Evolutionary conservation across 805 yeast species (phyloP), one percentile per base, ranked within the genome.

Genomic region (Candida schatavii): DNA sequence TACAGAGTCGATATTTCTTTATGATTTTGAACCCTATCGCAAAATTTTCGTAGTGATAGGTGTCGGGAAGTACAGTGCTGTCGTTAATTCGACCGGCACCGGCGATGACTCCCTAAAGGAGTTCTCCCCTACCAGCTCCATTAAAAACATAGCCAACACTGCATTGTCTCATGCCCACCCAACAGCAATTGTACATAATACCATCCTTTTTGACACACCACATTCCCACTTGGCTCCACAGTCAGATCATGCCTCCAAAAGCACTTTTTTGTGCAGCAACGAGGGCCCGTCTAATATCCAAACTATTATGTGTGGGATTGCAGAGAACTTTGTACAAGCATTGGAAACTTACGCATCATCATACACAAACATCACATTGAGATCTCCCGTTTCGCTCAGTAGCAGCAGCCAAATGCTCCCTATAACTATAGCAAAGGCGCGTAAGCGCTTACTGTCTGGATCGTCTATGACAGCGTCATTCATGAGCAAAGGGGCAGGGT

Each of bases 1-100:
- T 42, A 72, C 70, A n/a, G 81, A 78, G 31, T 73, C 84, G 21
- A 62, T 81, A 5, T 82, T 85, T 40, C 66, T 91, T 32, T 87
- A 85, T 50, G 98, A 91, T 60, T 80, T 91, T 48, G 97, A 93
- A 62, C 96, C 97, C 1, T 88, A 77, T 61, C 66, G 97, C 39
- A 88, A 88, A 55, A 79, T 85, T 0, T 78, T 88, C 50, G 71
- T 83, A 5, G 80, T 83, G 4, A 37, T 77, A 5, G 81, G 80
- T 0, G 44, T 74, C 13, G 68, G 72, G 1, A 48, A 56, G 18
- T 69, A 66, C 56, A 45, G 39, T 3, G 46, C 37, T 3, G 35
- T 39, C 11, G 35, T 36, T 6, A 33, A 39, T 9, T n/a, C 21
- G 26, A 17, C 49, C 56, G 65, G 61, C 1, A 57, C 80, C 35